Evolutionary conservation across 306 rosid genomes (phyloP), one percentile per base, ranked within the genome.

Genomic region (Cucumis melo): DNA sequence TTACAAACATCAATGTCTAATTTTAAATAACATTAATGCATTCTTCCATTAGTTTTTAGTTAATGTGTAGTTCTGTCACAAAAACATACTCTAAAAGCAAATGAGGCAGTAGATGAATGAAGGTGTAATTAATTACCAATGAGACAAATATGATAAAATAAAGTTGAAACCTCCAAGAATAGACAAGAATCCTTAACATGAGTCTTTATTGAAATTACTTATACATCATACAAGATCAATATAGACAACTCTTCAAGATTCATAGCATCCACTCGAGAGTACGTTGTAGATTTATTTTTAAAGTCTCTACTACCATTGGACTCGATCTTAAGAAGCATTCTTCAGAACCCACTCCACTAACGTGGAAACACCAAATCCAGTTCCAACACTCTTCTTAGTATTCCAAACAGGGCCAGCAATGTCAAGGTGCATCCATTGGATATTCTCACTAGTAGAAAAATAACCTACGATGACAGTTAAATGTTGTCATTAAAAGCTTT

Each of bases 341-440:
- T 87, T 90, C 88, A 90, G 75, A 80, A 90, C 93, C 99, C 99
- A 94, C 79, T 94, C 97, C 32, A 92, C 97, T 46, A 92, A 73
- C 54, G 99, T 92, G 59, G 96, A 83, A 67, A 94, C 64, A 74
- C 97, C 96, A 58, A 94, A 94, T 60, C 97, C 96, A 20, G 99
- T 94, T 0, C 91, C 97, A 6, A 87, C 15, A 7, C 81, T 87
- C 78, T 89, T 89, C 93, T 94, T 90, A 23, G 91, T 91, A 41
- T 76, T 92, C 91, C 90, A 86, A 56, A 88, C 99, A 2, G 97
- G 96, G 46, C 99, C 99, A 61, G 97, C 96, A 81, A 94, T 73
- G 90, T 94, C 97, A 63, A 94, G 88, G 75, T 94, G 99, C 96
- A 92, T 82, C 99, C 97, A 92, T 27, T 92, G 89, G 76, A 94